phyloP scores from a whole-genome alignment of 306 rosid genomes.

The Ochetophila trinervis region DNA sequence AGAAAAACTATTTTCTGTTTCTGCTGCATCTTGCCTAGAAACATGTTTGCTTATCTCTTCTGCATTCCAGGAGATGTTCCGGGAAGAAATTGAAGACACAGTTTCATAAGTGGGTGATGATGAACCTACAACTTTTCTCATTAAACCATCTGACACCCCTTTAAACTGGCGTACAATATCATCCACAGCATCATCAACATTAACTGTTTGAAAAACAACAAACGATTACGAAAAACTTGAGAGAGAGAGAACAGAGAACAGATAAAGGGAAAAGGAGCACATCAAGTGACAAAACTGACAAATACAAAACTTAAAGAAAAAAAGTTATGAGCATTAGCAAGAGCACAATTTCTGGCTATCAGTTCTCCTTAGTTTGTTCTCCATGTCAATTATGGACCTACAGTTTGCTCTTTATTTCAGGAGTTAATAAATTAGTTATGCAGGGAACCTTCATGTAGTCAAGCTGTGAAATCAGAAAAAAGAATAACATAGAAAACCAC shows the following conservation, averaged over 20 bases:
- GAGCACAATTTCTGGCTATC: neutral
- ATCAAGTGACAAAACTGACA: neutral
- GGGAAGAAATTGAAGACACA: slow-evolving; percentile 35
- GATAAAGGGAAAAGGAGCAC: neutral
- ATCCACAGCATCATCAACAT: slow-evolving; percentile 94
- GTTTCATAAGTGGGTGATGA: slow-evolving; percentile 41
- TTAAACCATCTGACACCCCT: slow-evolving; percentile 91
- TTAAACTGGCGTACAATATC: slow-evolving; percentile 91
- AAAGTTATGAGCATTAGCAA: neutral
- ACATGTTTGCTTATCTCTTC: slow-evolving; percentile 48
- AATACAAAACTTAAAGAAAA: neutral
- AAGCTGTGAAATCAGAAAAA: neutral
- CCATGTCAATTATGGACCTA: neutral
- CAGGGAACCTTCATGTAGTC: neutral
- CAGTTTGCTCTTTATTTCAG: neutral
- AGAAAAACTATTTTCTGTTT: slow-evolving; percentile 52
- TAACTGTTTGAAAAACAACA: slow-evolving; percentile 48
- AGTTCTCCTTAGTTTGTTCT: neutral
- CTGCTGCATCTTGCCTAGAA: slow-evolving; percentile 43
- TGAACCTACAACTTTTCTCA: slow-evolving; percentile 66
- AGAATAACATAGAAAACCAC: no score
- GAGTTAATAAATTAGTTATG: neutral
- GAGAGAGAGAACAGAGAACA: neutral
- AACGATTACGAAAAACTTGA: slow-evolving; percentile 12
- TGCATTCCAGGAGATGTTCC: slow-evolving; percentile 46